Percentiles rank a stretch among this genome's conserved stretches.
Evolutionary conservation across 2,329 filamentous ascomycete species (phyloP).

Genomic region (Macrophomina tecta): DNA sequence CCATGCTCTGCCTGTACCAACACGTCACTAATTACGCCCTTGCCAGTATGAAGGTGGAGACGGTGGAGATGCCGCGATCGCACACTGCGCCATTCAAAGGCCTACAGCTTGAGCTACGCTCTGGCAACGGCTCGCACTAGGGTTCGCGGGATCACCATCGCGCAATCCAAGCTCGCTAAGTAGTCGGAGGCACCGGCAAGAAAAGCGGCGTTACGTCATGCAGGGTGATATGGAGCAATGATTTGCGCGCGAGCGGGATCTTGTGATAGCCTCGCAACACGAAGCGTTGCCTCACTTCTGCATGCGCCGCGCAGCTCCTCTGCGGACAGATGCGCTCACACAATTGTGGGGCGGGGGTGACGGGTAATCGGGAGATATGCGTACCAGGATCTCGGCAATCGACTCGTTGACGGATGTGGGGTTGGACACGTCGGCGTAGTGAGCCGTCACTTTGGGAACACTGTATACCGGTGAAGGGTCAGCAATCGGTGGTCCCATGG

Average conservation of each 20-base stretch:
- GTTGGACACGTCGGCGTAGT: slow-evolving; percentile 86
- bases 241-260: not conserved
- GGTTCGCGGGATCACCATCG: not conserved
- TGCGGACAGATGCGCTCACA: not conserved
- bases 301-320: not conserved
- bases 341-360: slow-evolving; percentile 18
- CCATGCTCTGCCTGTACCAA: slow-evolving; percentile 62
- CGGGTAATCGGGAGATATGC: slow-evolving; percentile 17
- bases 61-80: not conserved
- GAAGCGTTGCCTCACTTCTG: not conserved
- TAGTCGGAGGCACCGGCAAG: not conserved
- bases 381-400: slow-evolving; percentile 69
- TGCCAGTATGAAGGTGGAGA: not conserved
- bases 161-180: not conserved
- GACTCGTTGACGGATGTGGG: slow-evolving; percentile 77
- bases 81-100: not conserved
- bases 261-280: slow-evolving; percentile 1
- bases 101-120: not conserved
- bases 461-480: slow-evolving; percentile 46
- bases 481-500: not conserved
- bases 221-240: not conserved
- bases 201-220: slow-evolving; percentile 14
- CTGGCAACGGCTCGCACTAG: not conserved
- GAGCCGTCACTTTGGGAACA: slow-evolving; percentile 82
- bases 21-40: not conserved